Percentiles rank a stretch among this genome's conserved stretches.
Conservation (phyloP, 305 asterid species). For the Fraxinus paxiana region DNA sequence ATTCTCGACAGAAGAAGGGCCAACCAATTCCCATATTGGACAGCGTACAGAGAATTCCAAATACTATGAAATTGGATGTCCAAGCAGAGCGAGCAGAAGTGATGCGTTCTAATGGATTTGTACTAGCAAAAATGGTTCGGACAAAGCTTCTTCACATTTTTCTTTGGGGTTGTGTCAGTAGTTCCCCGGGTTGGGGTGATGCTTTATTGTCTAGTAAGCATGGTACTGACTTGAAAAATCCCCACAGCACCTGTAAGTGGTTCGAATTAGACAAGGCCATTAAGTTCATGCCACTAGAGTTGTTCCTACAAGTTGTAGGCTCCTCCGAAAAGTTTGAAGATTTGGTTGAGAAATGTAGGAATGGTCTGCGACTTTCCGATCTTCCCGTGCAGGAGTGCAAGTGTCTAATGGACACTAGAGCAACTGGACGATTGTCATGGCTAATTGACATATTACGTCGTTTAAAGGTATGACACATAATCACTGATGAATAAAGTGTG, state of each 20-base stretch:
- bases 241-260: conserved; percentile 69
- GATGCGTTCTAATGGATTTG: conserved; percentile 76
- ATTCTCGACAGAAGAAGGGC: conserved; percentile 46
- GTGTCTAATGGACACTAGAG: conserved; percentile 63
- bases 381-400: conserved; percentile 64
- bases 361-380: conserved; percentile 63
- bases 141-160: conserved; percentile 78
- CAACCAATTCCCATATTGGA: conserved; percentile 52
- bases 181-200: conserved; percentile 55
- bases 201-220: conserved; percentile 42
- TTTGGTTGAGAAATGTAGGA: conserved; percentile 60
- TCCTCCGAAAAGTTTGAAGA: conserved; percentile 61
- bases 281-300: conserved; percentile 76
- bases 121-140: conserved; percentile 77
- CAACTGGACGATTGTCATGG: conserved; percentile 68
- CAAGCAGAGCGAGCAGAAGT: conserved; percentile 55
- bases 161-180: conserved; percentile 66
- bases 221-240: conserved; percentile 54
- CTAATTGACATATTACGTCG: conserved; percentile 71
- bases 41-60: conserved; percentile 65
- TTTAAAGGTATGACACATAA: conserved; percentile 55
- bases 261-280: conserved; percentile 65
- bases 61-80: conserved; percentile 31
- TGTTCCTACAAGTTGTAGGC: conserved; percentile 84
- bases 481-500: conserved; percentile 12